Evolutionary conservation across 805 yeast genomes (phyloP).

Genomic region (Candida ipomoeae): DNA sequence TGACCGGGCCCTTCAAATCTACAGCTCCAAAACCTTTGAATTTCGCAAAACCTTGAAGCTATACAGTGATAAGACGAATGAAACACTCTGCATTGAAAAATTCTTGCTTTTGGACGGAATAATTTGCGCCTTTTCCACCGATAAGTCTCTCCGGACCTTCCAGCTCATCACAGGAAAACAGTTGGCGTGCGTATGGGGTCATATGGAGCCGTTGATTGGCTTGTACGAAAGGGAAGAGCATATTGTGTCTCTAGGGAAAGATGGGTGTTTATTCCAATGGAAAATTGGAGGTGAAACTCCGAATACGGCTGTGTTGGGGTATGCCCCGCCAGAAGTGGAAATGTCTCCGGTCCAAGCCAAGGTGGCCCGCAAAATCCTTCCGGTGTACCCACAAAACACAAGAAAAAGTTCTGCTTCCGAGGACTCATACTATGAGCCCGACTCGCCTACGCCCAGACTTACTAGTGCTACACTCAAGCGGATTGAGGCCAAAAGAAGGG

Average conservation of each 20-base stretch:
- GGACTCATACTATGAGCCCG: constrained; percentile 4
- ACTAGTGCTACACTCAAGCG: constrained; percentile 32
- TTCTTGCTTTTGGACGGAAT: constrained; percentile 29
- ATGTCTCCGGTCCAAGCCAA: background rate
- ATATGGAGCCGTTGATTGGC: constrained; percentile 44
- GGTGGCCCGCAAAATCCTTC: background rate
- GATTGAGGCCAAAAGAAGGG: constrained; percentile 25
- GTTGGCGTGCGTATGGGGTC: constrained; percentile 53
- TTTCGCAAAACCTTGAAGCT: constrained; percentile 38
- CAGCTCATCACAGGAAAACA: constrained; percentile 43
- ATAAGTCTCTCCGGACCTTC: constrained; percentile 54
- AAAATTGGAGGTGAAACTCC: constrained; percentile 1
- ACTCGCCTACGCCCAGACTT: constrained; percentile 22
- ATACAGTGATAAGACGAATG: constrained; percentile 33
- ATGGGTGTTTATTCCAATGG: constrained; percentile 57
- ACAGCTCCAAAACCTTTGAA: constrained; percentile 33
- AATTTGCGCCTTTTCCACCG: constrained; percentile 46
- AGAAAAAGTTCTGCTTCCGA: background rate
- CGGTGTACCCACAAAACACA: background rate
- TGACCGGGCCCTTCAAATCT: constrained; percentile 47
- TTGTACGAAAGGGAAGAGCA: constrained; percentile 26
- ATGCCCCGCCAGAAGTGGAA: background rate
- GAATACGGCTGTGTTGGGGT: background rate
- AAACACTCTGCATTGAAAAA: constrained; percentile 44
- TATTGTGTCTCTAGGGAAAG: constrained; percentile 44